phyloP scores from a whole-genome alignment of 805 yeast genomes.

The Candida patagonica region DNA sequence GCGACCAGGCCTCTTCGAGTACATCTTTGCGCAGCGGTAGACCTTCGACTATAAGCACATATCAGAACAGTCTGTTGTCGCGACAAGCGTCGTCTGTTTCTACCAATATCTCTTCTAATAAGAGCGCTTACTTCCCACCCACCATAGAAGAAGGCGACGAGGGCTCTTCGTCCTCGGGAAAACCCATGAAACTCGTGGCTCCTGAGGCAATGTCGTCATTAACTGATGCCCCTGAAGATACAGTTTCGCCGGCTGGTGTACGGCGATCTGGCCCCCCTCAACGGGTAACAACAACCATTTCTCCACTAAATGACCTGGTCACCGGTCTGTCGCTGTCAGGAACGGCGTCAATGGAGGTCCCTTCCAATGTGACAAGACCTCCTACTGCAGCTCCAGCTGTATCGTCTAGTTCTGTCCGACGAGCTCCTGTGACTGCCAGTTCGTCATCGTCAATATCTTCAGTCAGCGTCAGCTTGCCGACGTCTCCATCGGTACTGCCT shows the following conservation, averaged over 20 bases:
- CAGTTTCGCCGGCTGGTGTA: conserved; percentile 1
- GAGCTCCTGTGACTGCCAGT: neutral
- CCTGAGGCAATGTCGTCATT: conserved; percentile 12
- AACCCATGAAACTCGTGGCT: conserved; percentile 13
- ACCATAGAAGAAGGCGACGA: conserved; percentile 7
- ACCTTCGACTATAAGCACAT: conserved; percentile 11
- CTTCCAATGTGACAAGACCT: neutral
- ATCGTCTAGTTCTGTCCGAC: neutral
- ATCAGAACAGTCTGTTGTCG: conserved; percentile 14
- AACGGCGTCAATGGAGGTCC: neutral
- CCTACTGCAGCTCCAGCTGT: neutral
- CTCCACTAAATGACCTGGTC: conserved; percentile 3
- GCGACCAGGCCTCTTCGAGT: conserved; percentile 1
- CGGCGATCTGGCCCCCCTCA: conserved; percentile 6
- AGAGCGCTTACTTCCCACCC: conserved; percentile 2
- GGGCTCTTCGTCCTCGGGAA: conserved; percentile 7
- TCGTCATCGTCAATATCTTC: neutral
- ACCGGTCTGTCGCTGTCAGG: neutral
- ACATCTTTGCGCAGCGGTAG: conserved; percentile 9
- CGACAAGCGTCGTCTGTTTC: conserved; percentile 9
- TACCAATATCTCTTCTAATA: conserved; percentile 8
- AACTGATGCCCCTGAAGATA: conserved; percentile 6
- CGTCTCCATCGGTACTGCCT: too few relatives aligned
- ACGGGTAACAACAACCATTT: conserved; percentile 4
- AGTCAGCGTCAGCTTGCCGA: too few relatives aligned